phyloP scores from a whole-genome alignment of 1,284 basidiomycete genomes.

The Cryptococcus wingfieldii region DNA sequence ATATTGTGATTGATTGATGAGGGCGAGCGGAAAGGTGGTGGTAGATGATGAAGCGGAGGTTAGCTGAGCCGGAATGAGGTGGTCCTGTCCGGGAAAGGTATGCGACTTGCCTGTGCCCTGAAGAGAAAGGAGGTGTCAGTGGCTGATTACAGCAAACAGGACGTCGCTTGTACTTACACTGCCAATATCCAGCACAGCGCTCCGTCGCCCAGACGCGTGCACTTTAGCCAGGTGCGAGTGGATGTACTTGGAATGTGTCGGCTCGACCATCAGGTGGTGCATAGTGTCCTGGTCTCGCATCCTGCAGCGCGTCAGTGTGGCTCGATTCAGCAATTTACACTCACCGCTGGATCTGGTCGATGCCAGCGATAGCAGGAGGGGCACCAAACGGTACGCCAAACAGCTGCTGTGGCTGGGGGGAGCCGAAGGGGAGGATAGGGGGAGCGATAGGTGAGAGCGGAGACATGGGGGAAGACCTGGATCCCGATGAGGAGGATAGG shows the following conservation, averaged over 20 bases:
- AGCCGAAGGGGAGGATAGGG: no score
- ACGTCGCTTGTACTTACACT: constrained; percentile 25
- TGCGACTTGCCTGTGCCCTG: constrained; percentile 29
- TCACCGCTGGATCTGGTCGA: constrained; percentile 9
- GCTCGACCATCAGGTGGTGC: constrained; percentile 26
- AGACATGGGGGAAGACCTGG: background rate
- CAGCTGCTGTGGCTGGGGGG: no score
- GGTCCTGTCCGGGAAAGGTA: background rate
- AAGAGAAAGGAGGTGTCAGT: background rate
- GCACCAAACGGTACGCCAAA: background rate
- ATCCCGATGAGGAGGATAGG: background rate
- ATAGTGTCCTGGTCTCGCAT: constrained; percentile 22
- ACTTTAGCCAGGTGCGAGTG: constrained; percentile 23
- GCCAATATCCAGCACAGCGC: constrained; percentile 37
- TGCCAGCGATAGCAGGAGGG: background rate
- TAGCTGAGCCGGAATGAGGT: background rate
- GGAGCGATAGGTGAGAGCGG: background rate
- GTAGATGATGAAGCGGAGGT: background rate
- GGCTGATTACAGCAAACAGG: background rate
- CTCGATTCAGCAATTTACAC: background rate
- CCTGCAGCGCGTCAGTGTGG: constrained; percentile 4
- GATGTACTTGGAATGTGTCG: constrained; percentile 24
- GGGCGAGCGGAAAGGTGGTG: no score
- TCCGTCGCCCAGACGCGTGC: constrained; percentile 31
- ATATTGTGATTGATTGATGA: no score